phyloP scores from a whole-genome alignment of 2,329 filamentous ascomycete species.

The Elsinoe arachidis region DNA sequence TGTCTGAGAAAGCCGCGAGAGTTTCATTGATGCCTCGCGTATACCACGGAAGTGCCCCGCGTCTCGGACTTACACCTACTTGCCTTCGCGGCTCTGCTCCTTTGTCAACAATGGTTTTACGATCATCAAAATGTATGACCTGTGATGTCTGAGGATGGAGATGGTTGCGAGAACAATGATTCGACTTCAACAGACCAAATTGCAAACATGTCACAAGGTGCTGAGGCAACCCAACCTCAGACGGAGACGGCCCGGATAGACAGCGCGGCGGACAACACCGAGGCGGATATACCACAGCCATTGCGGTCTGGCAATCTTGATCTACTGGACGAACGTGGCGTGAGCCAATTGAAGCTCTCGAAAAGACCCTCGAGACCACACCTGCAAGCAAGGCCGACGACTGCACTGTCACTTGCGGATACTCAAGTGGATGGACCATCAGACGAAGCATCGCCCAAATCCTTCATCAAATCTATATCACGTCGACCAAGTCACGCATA shows the following conservation, averaged over 20 bases:
- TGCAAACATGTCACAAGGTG: background rate
- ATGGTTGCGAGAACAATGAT: background rate
- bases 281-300: background rate
- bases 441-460: conserved; percentile 34
- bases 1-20: background rate
- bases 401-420: conserved; percentile 72
- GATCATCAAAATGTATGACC: background rate
- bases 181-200: background rate
- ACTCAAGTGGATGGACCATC: conserved; percentile 68
- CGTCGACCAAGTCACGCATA: conserved; percentile 32
- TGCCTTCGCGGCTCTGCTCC: background rate
- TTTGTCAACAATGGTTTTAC: background rate
- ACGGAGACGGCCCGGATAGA: too few relatives aligned
- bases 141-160: background rate
- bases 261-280: background rate
- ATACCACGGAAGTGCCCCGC: conserved; percentile 7
- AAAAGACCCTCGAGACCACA: conserved; percentile 32
- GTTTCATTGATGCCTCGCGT: background rate
- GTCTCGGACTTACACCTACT: background rate
- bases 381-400: conserved; percentile 62
- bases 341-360: conserved; percentile 26
- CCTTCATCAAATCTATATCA: conserved; percentile 28
- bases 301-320: conserved; percentile 15
- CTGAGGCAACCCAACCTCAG: background rate
- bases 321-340: conserved; percentile 24